phyloP scores from a whole-genome alignment of 257 asterid species.

The Ligustrum vulgare region DNA sequence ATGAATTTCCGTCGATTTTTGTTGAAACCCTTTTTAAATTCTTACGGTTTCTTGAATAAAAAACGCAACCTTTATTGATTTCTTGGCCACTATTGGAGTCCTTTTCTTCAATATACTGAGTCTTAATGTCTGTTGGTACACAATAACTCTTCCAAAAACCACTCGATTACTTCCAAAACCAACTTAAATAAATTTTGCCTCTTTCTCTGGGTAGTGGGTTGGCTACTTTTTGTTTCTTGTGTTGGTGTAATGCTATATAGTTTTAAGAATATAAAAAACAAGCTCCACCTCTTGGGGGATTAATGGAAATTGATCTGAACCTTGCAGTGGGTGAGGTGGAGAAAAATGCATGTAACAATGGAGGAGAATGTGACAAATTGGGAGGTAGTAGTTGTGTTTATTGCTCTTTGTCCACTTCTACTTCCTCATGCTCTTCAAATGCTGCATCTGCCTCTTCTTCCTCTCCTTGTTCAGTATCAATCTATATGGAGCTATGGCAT shows the following conservation, averaged over 20 bases:
- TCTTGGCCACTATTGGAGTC: conserved; percentile 38
- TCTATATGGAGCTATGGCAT: conserved; percentile 89
- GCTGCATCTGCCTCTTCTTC: conserved; percentile 46
- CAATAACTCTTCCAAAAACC: conserved; percentile 19
- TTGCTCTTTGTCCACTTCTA: conserved; percentile 48
- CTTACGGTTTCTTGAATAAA: conserved; percentile 50
- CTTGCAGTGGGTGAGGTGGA: conserved; percentile 66
- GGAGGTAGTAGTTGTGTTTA: conserved; percentile 43
- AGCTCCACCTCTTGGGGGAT: conserved; percentile 23
- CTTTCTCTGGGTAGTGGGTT: conserved; percentile 5
- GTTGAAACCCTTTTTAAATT: conserved; percentile 35
- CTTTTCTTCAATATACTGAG: conserved; percentile 24
- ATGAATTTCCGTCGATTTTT: conserved; percentile 31
- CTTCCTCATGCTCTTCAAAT: conserved; percentile 71
- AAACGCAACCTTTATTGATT: conserved; percentile 43
- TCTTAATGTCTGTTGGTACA: conserved; percentile 33
- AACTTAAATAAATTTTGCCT: conserved; percentile 21
- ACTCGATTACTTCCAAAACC: conserved; percentile 34
- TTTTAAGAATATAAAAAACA: conserved; percentile 23
- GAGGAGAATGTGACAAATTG: conserved; percentile 63
- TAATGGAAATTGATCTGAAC: conserved; percentile 94
- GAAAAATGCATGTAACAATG: conserved; percentile 54
- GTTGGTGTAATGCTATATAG: conserved; percentile 25
- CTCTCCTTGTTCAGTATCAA: conserved; percentile 35
- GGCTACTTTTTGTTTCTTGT: conserved; percentile 20